These are phyloP conservation scores for Candida neerlandica DNA, from an alignment of 1,139 yeast genomes.

Conservation along the genomic window DNA sequence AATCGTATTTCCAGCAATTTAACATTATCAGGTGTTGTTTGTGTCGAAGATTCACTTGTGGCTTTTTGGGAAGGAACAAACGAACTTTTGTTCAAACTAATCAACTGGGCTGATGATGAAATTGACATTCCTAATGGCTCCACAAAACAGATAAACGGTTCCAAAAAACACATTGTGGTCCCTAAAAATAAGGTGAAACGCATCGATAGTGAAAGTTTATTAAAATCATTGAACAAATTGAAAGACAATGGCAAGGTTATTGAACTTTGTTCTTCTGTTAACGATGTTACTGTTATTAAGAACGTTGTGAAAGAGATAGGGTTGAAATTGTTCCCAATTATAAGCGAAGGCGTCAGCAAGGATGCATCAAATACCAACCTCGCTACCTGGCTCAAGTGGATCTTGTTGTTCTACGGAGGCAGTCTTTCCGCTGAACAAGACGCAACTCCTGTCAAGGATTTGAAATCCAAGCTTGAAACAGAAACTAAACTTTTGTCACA, in stretches of 20 bases:
- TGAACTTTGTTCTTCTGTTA: conserved; percentile 37
- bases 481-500: conserved; percentile 42
- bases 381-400: conserved; percentile 54
- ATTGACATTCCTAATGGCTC: conserved; percentile 1
- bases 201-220: conserved; percentile 28
- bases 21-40: conserved; percentile 7
- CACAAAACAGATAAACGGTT: conserved; percentile 1
- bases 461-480: conserved; percentile 30
- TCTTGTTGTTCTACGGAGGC: conserved; percentile 49
- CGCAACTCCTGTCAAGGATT: conserved; percentile 30
- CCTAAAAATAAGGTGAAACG: conserved; percentile 18
- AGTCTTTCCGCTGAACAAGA: conserved; percentile 34
- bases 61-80: conserved; percentile 8
- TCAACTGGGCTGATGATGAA: conserved; percentile 4
- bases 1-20: conserved; percentile 5
- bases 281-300: conserved; percentile 37
- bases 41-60: conserved; percentile 4
- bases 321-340: conserved; percentile 31
- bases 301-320: conserved; percentile 24
- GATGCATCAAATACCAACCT: conserved; percentile 36
- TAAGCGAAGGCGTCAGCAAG: conserved; percentile 36
- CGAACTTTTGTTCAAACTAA: conserved; percentile 7
- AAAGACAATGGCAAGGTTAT: conserved; percentile 16
- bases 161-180: background rate
- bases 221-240: conserved; percentile 19